These are phyloP conservation scores for Gaeumannomyces tritici DNA, from an alignment of 2,329 filamentous ascomycete genomes.

Conservation along the genomic window DNA sequence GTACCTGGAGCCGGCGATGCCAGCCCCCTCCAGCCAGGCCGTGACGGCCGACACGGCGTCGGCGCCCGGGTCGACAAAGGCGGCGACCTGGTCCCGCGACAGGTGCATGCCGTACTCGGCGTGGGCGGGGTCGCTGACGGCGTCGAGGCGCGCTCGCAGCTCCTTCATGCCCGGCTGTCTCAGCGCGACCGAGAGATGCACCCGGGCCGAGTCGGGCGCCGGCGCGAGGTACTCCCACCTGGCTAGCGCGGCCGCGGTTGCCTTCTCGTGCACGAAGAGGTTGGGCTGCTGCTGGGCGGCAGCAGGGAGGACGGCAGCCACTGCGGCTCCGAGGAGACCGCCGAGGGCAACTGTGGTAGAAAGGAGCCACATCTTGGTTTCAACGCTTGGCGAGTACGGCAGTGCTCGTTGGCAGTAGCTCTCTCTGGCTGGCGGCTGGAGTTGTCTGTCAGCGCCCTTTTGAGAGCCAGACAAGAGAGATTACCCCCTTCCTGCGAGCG, in stretches of 20 bases:
- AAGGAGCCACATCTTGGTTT: too few species aligned
- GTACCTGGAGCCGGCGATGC: too few species aligned
- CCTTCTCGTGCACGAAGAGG: background rate
- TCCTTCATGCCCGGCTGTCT: background rate
- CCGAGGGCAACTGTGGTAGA: too few species aligned
- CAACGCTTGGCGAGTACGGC: too few species aligned
- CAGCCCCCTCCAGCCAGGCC: slow-evolving; percentile 38
- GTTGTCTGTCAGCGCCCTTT: too few species aligned
- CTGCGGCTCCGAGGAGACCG: too few species aligned
- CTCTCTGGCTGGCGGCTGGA: too few species aligned
- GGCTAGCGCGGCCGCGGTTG: background rate
- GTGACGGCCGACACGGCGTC: slow-evolving; percentile 38
- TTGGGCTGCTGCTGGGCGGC: too few species aligned
- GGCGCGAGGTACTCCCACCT: background rate
- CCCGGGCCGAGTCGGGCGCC: background rate
- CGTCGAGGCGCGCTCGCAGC: background rate
- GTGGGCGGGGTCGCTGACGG: slow-evolving; percentile 18
- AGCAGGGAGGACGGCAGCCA: too few species aligned
- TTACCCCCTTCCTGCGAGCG: too few species aligned
- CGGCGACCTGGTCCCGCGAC: slow-evolving; percentile 46
- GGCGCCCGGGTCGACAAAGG: slow-evolving; percentile 39
- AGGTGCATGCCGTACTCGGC: slow-evolving; percentile 51
- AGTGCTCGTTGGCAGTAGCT: too few species aligned
- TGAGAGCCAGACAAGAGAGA: too few species aligned
- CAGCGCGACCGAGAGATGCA: background rate